A percentile compares a stretch with the other conserved stretches of the same genome.
phyloP scores from a whole-genome alignment of 306 rosid species.

The Mimosa bimucronata region DNA sequence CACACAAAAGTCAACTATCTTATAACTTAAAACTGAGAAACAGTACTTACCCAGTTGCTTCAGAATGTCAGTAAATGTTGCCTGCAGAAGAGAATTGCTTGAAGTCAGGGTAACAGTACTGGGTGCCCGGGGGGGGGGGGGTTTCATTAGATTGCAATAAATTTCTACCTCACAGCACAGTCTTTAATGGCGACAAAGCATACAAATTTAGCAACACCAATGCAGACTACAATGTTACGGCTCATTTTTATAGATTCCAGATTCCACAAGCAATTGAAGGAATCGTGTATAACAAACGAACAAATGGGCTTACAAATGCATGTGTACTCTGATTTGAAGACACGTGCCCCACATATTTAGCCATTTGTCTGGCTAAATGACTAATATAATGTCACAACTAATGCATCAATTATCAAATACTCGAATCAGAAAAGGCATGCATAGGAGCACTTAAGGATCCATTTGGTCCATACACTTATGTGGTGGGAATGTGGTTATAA shows the following conservation, averaged over 20 bases:
- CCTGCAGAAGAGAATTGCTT: conserved; percentile 61
- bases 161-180: conserved; percentile 10
- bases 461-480: conserved; percentile 1
- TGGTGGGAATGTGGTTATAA: not conserved
- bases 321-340: conserved; percentile 18
- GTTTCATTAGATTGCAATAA: not conserved
- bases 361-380: conserved; percentile 5
- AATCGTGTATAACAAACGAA: conserved; percentile 4
- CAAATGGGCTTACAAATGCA: conserved; percentile 23
- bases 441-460: conserved; percentile 5
- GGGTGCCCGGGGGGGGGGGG: not conserved
- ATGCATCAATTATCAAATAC: conserved; percentile 13
- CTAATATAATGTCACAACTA: conserved; percentile 26
- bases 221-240: conserved; percentile 11
- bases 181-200: conserved; percentile 21
- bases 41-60: conserved; percentile 72
- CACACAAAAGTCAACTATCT: not conserved
- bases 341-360: conserved; percentile 15
- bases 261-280: conserved; percentile 6
- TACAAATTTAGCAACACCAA: conserved; percentile 11
- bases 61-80: conserved; percentile 97
- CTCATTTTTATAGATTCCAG: conserved; percentile 5
- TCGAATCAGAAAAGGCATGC: not conserved
- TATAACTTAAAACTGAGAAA: conserved; percentile 18
- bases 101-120: conserved; percentile 14